phyloP scores from a whole-genome alignment of 371 early-diverging fungal species.

The Actinomortierella ambigua region DNA sequence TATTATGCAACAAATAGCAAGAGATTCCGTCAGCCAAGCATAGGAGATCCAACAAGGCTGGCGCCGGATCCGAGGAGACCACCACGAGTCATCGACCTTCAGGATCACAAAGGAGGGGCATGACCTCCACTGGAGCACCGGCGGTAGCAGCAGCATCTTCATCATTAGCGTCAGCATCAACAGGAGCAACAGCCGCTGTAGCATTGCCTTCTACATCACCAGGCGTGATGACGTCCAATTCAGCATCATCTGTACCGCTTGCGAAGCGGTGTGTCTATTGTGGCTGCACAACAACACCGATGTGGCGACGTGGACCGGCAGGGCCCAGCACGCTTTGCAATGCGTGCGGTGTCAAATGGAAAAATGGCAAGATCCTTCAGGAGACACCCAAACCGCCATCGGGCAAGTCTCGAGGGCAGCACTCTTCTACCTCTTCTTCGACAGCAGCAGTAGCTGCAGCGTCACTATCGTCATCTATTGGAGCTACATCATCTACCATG shows the following conservation, averaged over 20 bases:
- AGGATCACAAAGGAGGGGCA: too few species aligned
- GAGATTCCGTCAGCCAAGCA: too few species aligned
- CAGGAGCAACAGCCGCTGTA: neutral
- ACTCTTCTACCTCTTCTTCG: too few species aligned
- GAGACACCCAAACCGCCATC: conserved; percentile 48
- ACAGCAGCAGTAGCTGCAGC: too few species aligned
- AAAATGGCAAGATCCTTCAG: conserved; percentile 54
- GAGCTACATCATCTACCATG: too few species aligned
- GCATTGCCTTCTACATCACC: neutral
- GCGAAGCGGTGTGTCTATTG: conserved; percentile 59
- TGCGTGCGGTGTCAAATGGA: conserved; percentile 70
- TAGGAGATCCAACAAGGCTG: too few species aligned
- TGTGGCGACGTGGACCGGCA: conserved; percentile 75
- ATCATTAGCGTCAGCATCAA: neutral
- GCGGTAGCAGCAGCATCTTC: conserved; percentile 2
- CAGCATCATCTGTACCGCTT: conserved; percentile 1
- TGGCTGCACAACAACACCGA: conserved; percentile 67
- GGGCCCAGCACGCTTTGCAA: conserved; percentile 73
- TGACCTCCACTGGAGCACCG: too few species aligned
- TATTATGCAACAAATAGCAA: too few species aligned
- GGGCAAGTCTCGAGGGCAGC: too few species aligned
- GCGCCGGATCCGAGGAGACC: too few species aligned
- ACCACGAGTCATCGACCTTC: too few species aligned
- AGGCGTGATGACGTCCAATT: neutral
- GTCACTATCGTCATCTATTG: too few species aligned